Evolutionary conservation across 2,329 filamentous ascomycete genomes (phyloP).

Genomic region (Cercospora sesami): DNA sequence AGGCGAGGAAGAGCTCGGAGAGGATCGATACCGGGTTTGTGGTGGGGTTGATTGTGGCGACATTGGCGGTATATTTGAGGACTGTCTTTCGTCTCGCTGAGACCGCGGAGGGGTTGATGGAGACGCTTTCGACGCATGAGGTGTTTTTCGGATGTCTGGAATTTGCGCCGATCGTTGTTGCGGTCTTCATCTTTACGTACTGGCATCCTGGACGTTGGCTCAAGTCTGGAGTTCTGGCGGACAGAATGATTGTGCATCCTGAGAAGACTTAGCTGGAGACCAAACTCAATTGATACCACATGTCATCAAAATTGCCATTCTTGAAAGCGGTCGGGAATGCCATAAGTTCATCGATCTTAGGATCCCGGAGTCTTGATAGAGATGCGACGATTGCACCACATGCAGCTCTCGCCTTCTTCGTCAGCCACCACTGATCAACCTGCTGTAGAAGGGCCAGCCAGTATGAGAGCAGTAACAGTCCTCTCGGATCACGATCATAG

Average conservation of each 20-base stretch:
- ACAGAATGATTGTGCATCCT: constrained; percentile 1
- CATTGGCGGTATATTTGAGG: constrained; percentile 54
- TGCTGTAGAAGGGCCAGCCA: constrained; percentile 26
- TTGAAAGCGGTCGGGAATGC: not conserved
- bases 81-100: constrained; percentile 58
- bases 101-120: constrained; percentile 52
- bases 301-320: not conserved
- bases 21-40: constrained; percentile 45
- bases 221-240: not conserved
- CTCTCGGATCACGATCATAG: constrained; percentile 20
- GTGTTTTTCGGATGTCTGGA: constrained; percentile 57
- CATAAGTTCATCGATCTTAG: not conserved
- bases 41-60: constrained; percentile 47
- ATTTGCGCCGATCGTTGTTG: constrained; percentile 56
- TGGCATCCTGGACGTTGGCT: constrained; percentile 50
- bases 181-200: constrained; percentile 48
- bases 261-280: not conserved
- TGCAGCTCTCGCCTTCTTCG: constrained; percentile 19
- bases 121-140: constrained; percentile 52
- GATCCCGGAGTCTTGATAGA: constrained; percentile 8
- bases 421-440: constrained; percentile 30
- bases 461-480: constrained; percentile 26
- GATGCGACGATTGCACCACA: constrained; percentile 24
- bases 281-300: not conserved
- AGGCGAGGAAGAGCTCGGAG: constrained; percentile 37